Conservation (phyloP, 1,284 basidiomycete genomes). For the Microbotryum saponariae region DNA sequence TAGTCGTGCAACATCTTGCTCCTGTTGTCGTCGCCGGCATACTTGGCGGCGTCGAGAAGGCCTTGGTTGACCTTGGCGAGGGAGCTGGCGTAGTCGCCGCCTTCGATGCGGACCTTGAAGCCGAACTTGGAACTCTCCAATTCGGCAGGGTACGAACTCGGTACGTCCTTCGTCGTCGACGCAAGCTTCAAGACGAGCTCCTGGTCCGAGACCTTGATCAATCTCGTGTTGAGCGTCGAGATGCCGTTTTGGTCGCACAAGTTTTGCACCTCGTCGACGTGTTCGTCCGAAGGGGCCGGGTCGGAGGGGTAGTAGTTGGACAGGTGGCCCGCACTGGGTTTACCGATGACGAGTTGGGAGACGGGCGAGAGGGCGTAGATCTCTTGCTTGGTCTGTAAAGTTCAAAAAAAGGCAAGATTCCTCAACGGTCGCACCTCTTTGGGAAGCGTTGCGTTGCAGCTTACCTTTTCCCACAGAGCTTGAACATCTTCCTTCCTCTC, state of each 20-base stretch:
- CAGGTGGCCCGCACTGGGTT: constrained; percentile 62
- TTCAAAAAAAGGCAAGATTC: background rate
- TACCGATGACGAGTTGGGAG: constrained; percentile 62
- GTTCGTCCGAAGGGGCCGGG: constrained; percentile 55
- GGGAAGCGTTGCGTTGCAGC: no score
- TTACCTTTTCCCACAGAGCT: constrained; percentile 57
- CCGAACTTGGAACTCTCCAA: constrained; percentile 42
- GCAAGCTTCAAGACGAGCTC: constrained; percentile 65
- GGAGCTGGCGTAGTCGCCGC: constrained; percentile 45
- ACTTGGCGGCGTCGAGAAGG: constrained; percentile 50
- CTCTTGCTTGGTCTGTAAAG: constrained; percentile 55
- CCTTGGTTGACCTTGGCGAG: constrained; percentile 53
- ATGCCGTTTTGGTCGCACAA: constrained; percentile 63
- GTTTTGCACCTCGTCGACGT: constrained; percentile 63
- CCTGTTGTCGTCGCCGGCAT: constrained; percentile 67
- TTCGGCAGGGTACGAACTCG: constrained; percentile 48
- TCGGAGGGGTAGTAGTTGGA: constrained; percentile 75
- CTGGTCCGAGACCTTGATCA: constrained; percentile 48
- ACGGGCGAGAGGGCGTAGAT: constrained; percentile 62
- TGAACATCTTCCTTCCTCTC: constrained; percentile 52
- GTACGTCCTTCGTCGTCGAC: constrained; percentile 49
- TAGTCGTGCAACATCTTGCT: constrained; percentile 65
- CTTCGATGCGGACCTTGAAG: constrained; percentile 62
- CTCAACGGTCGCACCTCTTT: background rate
- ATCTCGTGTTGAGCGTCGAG: constrained; percentile 76